Percentiles rank a stretch among this genome's conserved stretches.
These are phyloP conservation scores for Brachypodium distachyon DNA, from an alignment of 202 grass and related monocot species.

Conservation along the genomic window DNA sequence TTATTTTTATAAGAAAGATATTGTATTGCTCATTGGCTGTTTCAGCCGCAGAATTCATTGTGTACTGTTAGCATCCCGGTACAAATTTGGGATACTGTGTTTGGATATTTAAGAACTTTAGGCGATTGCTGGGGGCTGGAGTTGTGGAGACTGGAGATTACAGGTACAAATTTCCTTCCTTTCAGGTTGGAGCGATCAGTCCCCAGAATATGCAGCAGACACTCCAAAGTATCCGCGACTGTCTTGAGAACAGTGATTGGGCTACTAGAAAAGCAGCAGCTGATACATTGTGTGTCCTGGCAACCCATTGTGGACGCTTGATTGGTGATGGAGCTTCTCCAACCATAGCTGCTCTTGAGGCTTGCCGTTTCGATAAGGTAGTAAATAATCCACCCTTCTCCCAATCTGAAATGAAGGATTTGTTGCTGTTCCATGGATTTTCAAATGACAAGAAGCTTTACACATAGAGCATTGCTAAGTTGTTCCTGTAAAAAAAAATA, in stretches of 20 bases:
- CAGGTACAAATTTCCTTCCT: slow-evolving; percentile 13
- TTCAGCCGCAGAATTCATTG: neutral
- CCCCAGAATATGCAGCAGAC: slow-evolving; percentile 78
- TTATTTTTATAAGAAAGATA: neutral
- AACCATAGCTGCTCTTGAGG: slow-evolving; percentile 72
- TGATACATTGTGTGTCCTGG: slow-evolving; percentile 81
- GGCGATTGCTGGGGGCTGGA: neutral
- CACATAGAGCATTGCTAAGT: slow-evolving; percentile 13
- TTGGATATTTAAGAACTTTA: neutral
- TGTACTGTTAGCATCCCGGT: neutral
- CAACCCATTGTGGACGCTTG: slow-evolving; percentile 64
- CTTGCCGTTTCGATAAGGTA: slow-evolving; percentile 99
- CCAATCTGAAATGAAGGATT: neutral
- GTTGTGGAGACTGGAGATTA: neutral
- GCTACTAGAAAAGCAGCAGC: slow-evolving; percentile 88
- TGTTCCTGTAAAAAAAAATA: neutral
- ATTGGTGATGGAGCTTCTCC: slow-evolving; percentile 64
- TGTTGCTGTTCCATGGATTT: slow-evolving; percentile 5
- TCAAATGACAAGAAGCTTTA: neutral
- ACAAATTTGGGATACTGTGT: neutral
- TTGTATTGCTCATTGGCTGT: neutral
- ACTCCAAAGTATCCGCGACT: slow-evolving; percentile 78
- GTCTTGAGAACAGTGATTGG: slow-evolving; percentile 94
- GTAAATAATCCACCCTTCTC: neutral
- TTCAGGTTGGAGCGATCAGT: slow-evolving; percentile 95